Base-by-base conservation (phyloP, 495 filamentous ascomycete species). In the Aspergillus egyptiacus region DNA sequence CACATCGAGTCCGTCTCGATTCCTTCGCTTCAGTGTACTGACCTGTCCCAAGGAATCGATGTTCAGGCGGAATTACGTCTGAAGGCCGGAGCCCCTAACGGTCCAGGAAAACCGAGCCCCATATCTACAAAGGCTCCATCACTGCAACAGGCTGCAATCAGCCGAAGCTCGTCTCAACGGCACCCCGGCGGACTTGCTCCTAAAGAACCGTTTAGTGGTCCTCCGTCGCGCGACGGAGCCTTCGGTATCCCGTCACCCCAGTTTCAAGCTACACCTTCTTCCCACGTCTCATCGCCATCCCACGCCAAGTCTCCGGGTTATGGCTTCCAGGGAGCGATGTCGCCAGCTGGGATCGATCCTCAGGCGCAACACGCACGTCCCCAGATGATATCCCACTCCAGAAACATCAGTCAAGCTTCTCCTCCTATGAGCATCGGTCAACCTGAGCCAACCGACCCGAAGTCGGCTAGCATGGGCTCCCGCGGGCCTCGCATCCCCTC, bases 41-140 rank as follows among this genome's bases (percentile, higher is more conserved):
- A 59, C 48, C 51, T 10, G 43, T 37, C 17, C 17, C 40, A 95
- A n/a, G 89, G 93, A 53, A 95, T 97, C 65, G 93, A 98, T 74
- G 93, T 98, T 17, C 89, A 97, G 68, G 87, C 91, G 36, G 93
- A 98, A 67, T 77, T 98, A 52, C 84, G 85, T 37, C 79, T 90
- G 55, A 95, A 95, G 71, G 88, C 86, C 18, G 86, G 86, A 61
- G 51, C 79, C 70, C 56, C 84, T 73, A 62, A 83, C 76, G 58
- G 70, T 73, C 67, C 81, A 71, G 56, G 79, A 72, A 69, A 84
- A 75, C 56, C 76, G 77, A 70, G 78, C 74, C 56, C 63, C 0
- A 60, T 70, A 52, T 51, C 64, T 15, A 50, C 66, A 33, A 74
- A 74, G 42, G 59, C 83, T 80, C 78, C 83, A 25, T 77, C 81